A percentile compares a stretch with the other conserved stretches of the same genome.
Evolutionary conservation across 2,329 filamentous ascomycete species (phyloP).

Genomic region (Trichoderma semiorbis): DNA sequence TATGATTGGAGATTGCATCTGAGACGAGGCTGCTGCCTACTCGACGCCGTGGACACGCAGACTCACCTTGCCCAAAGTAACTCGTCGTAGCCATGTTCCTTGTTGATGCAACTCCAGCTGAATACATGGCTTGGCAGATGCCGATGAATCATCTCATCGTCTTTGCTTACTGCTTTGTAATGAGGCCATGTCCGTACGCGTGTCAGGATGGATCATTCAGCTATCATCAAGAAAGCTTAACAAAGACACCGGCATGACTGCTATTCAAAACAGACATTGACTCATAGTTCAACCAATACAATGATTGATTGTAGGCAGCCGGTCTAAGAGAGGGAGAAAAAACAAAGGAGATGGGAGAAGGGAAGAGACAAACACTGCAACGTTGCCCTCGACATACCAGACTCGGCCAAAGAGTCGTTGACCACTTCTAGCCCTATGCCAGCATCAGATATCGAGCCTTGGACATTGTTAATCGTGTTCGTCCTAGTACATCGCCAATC

Average conservation of each 20-base stretch:
- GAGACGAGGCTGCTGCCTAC: slow-evolving; percentile 8
- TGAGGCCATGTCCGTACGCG: background rate
- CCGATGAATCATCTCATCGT: background rate
- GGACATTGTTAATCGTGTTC: background rate
- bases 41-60: background rate
- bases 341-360: background rate
- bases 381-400: background rate
- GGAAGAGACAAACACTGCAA: background rate
- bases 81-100: background rate
- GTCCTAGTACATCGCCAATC: background rate
- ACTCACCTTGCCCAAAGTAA: background rate
- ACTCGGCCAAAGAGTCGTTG: background rate
- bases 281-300: background rate
- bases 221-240: background rate
- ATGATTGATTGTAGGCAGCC: background rate
- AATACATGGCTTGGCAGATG: background rate
- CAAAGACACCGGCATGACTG: background rate
- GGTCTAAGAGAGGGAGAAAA: background rate
- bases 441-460: background rate
- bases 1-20: background rate
- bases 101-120: background rate
- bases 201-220: background rate
- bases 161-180: slow-evolving; percentile 9
- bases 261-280: background rate
- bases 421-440: background rate